Evolutionary conservation across 192 early-diverging fungal species (phyloP).

Genomic region (Endogone sp.): DNA sequence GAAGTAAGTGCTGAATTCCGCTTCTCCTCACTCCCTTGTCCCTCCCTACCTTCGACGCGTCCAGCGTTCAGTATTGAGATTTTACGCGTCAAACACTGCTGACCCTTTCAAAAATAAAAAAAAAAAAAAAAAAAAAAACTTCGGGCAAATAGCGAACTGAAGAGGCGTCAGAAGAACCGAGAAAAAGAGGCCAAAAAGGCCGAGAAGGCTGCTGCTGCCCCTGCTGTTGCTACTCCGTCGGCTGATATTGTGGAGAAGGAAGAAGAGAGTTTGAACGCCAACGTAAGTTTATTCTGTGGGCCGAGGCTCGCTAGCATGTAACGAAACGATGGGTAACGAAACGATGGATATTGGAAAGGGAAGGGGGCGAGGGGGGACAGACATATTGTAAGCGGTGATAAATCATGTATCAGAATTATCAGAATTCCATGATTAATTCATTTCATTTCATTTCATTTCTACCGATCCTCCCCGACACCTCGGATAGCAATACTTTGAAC

Average conservation of each 20-base stretch:
- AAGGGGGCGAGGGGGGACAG: too few relatives aligned
- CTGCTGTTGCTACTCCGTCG: constrained; percentile 37
- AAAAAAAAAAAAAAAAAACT: neutral
- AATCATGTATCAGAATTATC: too few relatives aligned
- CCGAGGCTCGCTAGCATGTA: too few relatives aligned
- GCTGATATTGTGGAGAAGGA: constrained; percentile 61
- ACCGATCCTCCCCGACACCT: neutral
- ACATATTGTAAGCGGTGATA: too few relatives aligned
- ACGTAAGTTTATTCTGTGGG: constrained; percentile 42
- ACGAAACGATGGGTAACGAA: too few relatives aligned
- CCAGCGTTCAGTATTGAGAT: neutral
- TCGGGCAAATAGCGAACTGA: constrained; percentile 70
- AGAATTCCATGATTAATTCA: too few relatives aligned
- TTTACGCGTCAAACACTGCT: neutral
- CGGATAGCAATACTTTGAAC: constrained; percentile 93
- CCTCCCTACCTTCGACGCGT: too few relatives aligned
- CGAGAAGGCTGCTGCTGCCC: constrained; percentile 53
- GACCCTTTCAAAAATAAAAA: too few relatives aligned
- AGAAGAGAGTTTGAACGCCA: constrained; percentile 83
- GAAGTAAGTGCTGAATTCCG: too few relatives aligned
- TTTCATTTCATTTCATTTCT: too few relatives aligned
- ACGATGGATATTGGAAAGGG: too few relatives aligned
- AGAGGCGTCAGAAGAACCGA: constrained; percentile 84
- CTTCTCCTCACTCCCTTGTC: too few relatives aligned
- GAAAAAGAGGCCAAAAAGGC: constrained; percentile 78